Percentiles rank a stretch among this genome's conserved stretches.
phyloP scores from a whole-genome alignment of 1,139 yeast genomes.

The Debaryomycetaceae sp. region DNA sequence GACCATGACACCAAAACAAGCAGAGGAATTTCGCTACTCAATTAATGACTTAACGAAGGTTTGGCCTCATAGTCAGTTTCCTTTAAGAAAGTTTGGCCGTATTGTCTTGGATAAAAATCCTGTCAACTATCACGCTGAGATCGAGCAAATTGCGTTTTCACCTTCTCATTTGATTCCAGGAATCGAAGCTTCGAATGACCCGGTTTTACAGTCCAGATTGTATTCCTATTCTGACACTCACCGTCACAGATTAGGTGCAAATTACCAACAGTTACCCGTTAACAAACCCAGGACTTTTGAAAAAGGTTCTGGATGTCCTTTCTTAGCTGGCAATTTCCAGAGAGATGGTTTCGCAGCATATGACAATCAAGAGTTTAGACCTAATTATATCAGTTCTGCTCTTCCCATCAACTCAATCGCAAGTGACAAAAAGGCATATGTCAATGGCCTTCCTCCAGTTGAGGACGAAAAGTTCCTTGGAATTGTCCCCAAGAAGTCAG shows the following conservation, averaged over 20 bases:
- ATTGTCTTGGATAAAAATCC: conserved; percentile 54
- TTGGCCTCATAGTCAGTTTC: conserved; percentile 59
- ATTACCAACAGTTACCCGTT: conserved; percentile 29
- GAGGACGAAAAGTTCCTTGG: conserved; percentile 21
- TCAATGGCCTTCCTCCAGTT: conserved; percentile 17
- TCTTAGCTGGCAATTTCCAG: conserved; percentile 36
- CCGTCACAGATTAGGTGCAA: conserved; percentile 48
- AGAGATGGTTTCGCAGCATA: conserved; percentile 31
- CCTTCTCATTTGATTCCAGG: conserved; percentile 60
- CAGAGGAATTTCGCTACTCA: conserved; percentile 53
- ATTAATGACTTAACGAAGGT: conserved; percentile 68
- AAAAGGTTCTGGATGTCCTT: conserved; percentile 24
- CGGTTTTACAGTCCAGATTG: conserved; percentile 55
- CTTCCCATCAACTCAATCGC: conserved; percentile 19
- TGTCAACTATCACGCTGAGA: conserved; percentile 53
- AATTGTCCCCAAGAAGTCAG: conserved; percentile 20
- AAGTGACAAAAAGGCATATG: conserved; percentile 11
- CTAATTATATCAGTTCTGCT: conserved; percentile 27
- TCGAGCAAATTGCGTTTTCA: conserved; percentile 59
- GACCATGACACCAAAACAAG: conserved; percentile 70
- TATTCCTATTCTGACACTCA: conserved; percentile 61
- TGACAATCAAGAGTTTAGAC: conserved; percentile 22
- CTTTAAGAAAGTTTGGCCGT: conserved; percentile 56
- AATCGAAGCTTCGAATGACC: conserved; percentile 58
- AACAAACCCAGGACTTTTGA: conserved; percentile 20